Evolutionary conservation across 805 yeast species (phyloP), one percentile per base, ranked within the genome.

Genomic region (Debaryomyces maramus): DNA sequence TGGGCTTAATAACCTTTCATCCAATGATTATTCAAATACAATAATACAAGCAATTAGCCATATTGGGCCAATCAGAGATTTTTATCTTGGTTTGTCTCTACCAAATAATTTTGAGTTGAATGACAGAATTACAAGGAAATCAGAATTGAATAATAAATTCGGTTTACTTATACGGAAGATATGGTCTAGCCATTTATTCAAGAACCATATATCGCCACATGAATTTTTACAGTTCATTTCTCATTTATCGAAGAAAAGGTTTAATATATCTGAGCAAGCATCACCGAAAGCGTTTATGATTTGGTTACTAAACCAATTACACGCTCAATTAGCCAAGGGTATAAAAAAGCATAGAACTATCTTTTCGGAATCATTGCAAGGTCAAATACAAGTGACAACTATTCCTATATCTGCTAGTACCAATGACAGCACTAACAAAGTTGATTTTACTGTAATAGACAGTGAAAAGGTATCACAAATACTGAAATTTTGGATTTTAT

Each of bases 141-240:
- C 55, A 21, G 45, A 38, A 21, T 53, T 82, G n/a, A 62, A 67
- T 8, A 56, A 57, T 29, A 60, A 73, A 43, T 56, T 83, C 26
- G 67, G 80, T 0, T 44, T 68, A 4, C 53, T 83, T 15, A 50
- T 76, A 0, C 70, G 83, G 43, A 83, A 80, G 47, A 34, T 84
- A 7, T 87, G 91, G 90, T 83, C 83, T 4, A 62, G 73, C 0
- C 61, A 63, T 29, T 65, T 85, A 16, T 80, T 80, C 56, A 78
- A 74, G 47, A 57, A 72, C 3, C 88, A 84, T 50, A 67, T 85
- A 2, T 80, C 91, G 0, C 82, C 88, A 1, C 84, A 79, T 52
- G 88, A 82, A 36, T 60, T 87, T 6, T 54, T 83, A 32, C 80
- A 80, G 42, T 65, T 62, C 44, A 58, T 83, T 4, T 58, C 74